Percentiles rank a stretch among this genome's conserved stretches.
Evolutionary conservation across 371 early-diverging fungal genomes (phyloP).

Genomic region (Scutellospora calospora): DNA sequence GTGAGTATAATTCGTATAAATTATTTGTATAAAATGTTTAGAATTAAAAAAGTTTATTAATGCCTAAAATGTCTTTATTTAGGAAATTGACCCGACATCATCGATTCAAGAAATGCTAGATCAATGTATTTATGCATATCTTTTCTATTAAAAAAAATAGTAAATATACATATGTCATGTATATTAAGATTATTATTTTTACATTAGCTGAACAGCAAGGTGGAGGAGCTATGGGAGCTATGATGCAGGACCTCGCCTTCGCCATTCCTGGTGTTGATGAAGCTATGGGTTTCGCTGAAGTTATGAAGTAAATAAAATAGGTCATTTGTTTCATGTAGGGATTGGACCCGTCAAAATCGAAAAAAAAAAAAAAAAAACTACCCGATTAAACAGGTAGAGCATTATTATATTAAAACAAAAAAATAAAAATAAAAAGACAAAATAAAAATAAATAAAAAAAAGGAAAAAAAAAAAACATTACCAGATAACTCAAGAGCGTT

Average conservation of each 20-base stretch:
- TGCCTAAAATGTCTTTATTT: conserved; percentile 22
- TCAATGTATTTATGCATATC: conserved; percentile 62
- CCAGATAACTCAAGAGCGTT: no score
- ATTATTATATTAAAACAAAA: no score
- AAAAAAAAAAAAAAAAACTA: neutral
- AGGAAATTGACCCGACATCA: conserved; percentile 98
- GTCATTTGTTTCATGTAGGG: neutral
- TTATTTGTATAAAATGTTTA: neutral
- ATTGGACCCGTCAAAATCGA: neutral
- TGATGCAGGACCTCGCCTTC: conserved; percentile 96
- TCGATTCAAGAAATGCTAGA: conserved; percentile 98
- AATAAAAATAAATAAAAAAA: no score
- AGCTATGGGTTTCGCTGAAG: conserved; percentile 99
- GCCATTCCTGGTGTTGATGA: conserved; percentile 99
- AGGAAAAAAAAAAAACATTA: no score
- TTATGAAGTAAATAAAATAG: conserved; percentile 84
- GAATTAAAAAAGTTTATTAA: neutral
- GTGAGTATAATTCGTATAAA: conserved; percentile 52
- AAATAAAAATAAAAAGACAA: no score
- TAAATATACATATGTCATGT: neutral
- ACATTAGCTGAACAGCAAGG: conserved; percentile 66
- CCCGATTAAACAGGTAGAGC: no score
- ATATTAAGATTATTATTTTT: neutral
- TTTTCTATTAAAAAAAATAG: neutral
- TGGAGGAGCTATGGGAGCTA: conserved; percentile 82